phyloP scores from a whole-genome alignment of 352 stramenopile genomes.

The Salisapilia sapeloensis region DNA sequence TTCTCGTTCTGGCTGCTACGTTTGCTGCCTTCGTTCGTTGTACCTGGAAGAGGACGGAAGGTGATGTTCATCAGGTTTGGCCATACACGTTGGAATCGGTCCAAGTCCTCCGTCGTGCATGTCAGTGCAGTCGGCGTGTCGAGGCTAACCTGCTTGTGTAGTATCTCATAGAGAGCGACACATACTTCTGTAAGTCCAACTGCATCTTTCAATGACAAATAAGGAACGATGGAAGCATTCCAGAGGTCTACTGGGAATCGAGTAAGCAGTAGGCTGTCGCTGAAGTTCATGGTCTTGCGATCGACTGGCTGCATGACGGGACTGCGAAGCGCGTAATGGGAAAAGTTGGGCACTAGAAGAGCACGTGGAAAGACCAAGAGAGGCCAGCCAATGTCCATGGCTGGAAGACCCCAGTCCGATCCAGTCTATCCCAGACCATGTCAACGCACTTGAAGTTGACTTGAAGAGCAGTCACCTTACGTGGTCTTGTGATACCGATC shows the following conservation, averaged over 20 bases:
- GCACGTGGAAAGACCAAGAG: too few species aligned
- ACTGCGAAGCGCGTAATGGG: too few species aligned
- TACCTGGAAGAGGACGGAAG: conserved; percentile 22
- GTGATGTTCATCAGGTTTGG: conserved; percentile 32
- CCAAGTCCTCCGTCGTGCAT: conserved; percentile 13
- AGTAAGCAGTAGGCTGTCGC: too few species aligned
- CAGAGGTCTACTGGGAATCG: conserved; percentile 40
- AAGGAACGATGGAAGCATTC: conserved; percentile 25
- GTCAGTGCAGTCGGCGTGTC: conserved; percentile 18
- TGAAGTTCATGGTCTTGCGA: too few species aligned
- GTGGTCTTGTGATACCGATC: too few species aligned
- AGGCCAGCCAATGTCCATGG: too few species aligned
- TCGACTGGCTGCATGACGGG: too few species aligned
- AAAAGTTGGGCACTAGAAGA: too few species aligned
- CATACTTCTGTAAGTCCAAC: conserved; percentile 35
- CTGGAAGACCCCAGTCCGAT: too few species aligned
- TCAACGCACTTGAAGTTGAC: too few species aligned
- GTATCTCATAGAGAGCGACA: conserved; percentile 21
- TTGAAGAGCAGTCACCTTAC: too few species aligned
- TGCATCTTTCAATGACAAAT: conserved; percentile 32
- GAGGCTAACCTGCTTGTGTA: conserved; percentile 28
- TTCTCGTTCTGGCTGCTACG: conserved; percentile 2
- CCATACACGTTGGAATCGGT: conserved; percentile 19
- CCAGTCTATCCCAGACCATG: too few species aligned
- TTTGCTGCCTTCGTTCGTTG: conserved; percentile 1